phyloP scores from a whole-genome alignment of 768 basidiomycete genomes.

The Hericium erinaceus region DNA sequence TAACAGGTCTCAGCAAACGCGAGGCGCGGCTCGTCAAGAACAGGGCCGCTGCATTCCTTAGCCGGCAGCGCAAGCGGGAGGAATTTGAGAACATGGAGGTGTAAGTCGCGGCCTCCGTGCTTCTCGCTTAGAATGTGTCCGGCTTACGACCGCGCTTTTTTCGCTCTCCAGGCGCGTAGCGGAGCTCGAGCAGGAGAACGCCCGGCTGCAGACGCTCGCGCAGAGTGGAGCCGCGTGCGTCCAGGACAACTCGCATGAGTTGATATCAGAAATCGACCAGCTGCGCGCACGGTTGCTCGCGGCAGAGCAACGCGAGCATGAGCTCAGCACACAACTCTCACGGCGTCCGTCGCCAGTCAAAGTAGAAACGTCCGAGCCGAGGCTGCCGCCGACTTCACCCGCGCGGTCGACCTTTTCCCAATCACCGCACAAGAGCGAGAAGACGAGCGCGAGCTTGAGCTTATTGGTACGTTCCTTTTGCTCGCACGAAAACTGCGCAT shows the following conservation, averaged over 20 bases:
- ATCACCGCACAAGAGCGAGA: slow-evolving; percentile 28
- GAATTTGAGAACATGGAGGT: slow-evolving; percentile 88
- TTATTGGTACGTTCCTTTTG: slow-evolving; percentile 48
- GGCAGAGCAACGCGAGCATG: slow-evolving; percentile 56
- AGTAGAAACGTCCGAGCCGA: slow-evolving; percentile 47
- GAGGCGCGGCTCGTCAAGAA: slow-evolving; percentile 90
- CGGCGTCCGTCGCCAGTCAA: slow-evolving; percentile 34
- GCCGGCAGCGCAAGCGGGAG: slow-evolving; percentile 84
- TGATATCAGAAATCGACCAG: slow-evolving; percentile 54
- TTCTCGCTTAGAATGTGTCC: slow-evolving; percentile 7
- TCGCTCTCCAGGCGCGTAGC: slow-evolving; percentile 57
- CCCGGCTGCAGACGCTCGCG: slow-evolving; percentile 53
- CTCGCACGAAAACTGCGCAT: slow-evolving; percentile 10
- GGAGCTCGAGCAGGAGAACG: slow-evolving; percentile 80
- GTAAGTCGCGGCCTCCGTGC: slow-evolving; percentile 37
- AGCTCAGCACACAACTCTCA: slow-evolving; percentile 54
- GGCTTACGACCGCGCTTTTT: background rate
- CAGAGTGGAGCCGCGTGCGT: slow-evolving; percentile 28
- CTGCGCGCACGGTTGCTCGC: slow-evolving; percentile 57
- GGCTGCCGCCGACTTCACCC: slow-evolving; percentile 34
- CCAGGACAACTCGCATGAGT: slow-evolving; percentile 23
- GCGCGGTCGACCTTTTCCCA: slow-evolving; percentile 36
- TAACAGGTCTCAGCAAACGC: slow-evolving; percentile 79
- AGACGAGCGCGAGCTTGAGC: slow-evolving; percentile 51
- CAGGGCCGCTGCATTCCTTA: slow-evolving; percentile 85